phyloP scores from a whole-genome alignment of 228 moss, liverwort and hornwort genomes.

The Sphagnum fallax region DNA sequence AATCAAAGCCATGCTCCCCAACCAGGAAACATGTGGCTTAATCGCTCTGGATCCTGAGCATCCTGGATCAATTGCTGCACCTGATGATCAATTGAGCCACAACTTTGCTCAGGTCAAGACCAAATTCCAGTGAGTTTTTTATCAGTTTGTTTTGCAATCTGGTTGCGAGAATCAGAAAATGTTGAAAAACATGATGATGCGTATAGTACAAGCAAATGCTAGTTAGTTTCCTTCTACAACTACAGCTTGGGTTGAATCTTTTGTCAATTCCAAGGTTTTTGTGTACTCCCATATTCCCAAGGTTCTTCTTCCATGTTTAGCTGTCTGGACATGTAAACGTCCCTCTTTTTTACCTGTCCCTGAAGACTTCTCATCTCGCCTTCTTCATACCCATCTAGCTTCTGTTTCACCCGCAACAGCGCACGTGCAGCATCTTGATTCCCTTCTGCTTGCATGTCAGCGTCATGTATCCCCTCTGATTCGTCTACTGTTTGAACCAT shows the following conservation, averaged over 20 bases:
- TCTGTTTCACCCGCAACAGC: conserved; percentile 84
- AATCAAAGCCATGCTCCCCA: conserved; percentile 95
- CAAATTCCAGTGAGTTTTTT: not conserved
- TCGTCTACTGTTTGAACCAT: conserved; percentile 53
- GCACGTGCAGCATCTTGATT: conserved; percentile 98
- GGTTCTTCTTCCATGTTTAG: not conserved
- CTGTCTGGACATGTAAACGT: not conserved
- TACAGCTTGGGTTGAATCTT: too few species aligned
- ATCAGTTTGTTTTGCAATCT: not conserved
- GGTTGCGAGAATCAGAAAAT: not conserved
- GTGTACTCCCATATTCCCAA: not conserved
- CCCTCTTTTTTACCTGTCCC: conserved; percentile 60
- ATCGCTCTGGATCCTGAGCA: conserved; percentile 90
- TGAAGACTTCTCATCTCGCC: conserved; percentile 99
- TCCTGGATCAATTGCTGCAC: conserved; percentile 92
- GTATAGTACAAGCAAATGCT: not conserved
- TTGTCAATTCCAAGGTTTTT: not conserved
- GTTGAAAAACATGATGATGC: not conserved
- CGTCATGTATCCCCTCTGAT: conserved; percentile 42
- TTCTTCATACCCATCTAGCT: conserved; percentile 95
- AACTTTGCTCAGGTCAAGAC: not conserved
- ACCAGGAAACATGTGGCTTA: conserved; percentile 89
- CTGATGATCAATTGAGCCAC: conserved; percentile 19
- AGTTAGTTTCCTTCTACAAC: too few species aligned
- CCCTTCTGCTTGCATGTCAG: conserved; percentile 67